A percentile compares a stretch with the other conserved stretches of the same genome.
These are phyloP conservation scores for Ophiostoma sp. DNA, from an alignment of 2,329 filamentous ascomycete species.

Conservation along the genomic window DNA sequence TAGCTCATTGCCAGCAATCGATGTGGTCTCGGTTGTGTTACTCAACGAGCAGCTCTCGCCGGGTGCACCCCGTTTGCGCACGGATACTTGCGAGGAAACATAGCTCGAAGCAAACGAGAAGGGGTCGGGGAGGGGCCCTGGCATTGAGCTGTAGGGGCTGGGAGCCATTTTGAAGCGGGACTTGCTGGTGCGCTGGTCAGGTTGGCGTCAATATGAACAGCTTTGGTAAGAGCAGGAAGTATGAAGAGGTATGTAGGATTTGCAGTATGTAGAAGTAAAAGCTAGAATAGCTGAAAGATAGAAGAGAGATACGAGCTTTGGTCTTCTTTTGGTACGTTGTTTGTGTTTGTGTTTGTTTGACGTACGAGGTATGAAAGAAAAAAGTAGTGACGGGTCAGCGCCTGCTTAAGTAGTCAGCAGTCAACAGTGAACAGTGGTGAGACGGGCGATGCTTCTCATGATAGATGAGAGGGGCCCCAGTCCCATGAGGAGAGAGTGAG, in stretches of 20 bases:
- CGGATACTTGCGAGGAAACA: slow-evolving; percentile 16
- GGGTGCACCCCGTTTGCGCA: neutral
- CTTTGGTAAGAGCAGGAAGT: neutral
- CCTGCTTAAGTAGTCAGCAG: neutral
- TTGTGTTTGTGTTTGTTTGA: neutral
- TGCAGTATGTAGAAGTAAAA: too few relatives aligned
- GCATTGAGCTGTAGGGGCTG: neutral
- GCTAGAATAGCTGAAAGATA: too few relatives aligned
- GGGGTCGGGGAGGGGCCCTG: neutral
- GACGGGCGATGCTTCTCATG: neutral
- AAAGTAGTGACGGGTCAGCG: neutral
- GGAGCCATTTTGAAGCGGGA: slow-evolving; percentile 7
- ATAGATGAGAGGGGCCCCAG: neutral
- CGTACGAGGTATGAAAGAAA: neutral
- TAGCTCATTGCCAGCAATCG: too few relatives aligned
- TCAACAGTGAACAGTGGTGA: neutral
- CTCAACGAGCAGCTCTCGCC: neutral
- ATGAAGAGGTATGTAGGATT: too few relatives aligned
- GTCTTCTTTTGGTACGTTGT: too few relatives aligned
- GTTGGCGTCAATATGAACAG: neutral
- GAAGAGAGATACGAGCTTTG: too few relatives aligned
- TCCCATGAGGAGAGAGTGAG: neutral
- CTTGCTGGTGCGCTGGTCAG: too few relatives aligned
- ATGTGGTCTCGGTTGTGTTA: neutral
- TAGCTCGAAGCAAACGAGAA: slow-evolving; percentile 17